phyloP scores from a whole-genome alignment of 139 green algal species.

The Spirogloea muscicola region DNA sequence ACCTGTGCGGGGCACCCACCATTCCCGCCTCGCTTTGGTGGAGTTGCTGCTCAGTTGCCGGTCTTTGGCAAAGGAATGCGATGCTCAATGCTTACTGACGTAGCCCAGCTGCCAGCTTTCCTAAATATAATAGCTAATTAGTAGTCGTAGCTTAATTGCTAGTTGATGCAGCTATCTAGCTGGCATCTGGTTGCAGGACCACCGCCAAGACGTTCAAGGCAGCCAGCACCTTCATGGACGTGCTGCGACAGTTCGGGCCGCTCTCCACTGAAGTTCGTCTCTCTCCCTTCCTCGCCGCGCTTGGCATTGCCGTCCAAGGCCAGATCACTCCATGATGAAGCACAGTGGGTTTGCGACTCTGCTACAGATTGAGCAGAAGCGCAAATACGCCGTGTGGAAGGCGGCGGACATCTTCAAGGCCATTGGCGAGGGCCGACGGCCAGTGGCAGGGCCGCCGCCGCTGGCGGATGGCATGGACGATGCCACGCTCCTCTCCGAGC shows the following conservation, averaged over 20 bases:
- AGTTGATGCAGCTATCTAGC: not conserved
- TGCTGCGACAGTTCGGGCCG: constrained; percentile 69
- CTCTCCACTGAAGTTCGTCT: constrained; percentile 63
- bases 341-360: not conserved
- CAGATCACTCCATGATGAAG: not conserved
- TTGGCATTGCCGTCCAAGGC: not conserved
- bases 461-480: too few relatives aligned
- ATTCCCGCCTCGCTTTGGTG: too few relatives aligned
- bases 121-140: not conserved
- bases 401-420: constrained; percentile 83
- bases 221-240: constrained; percentile 82
- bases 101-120: not conserved
- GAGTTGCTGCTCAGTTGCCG: too few relatives aligned
- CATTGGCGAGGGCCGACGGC: constrained; percentile 64
- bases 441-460: constrained; percentile 9
- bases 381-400: constrained; percentile 78
- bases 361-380: constrained; percentile 63
- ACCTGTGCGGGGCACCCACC: too few relatives aligned
- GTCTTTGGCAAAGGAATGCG: not conserved
- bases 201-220: constrained; percentile 82
- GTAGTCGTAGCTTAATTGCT: not conserved
- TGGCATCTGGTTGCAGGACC: constrained; percentile 23
- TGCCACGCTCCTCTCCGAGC: too few relatives aligned
- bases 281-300: not conserved
- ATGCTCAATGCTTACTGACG: too few relatives aligned